Evolutionary conservation across 192 early-diverging fungal species (phyloP).

Genomic region (Gaertneriomyces semiglobifer): DNA sequence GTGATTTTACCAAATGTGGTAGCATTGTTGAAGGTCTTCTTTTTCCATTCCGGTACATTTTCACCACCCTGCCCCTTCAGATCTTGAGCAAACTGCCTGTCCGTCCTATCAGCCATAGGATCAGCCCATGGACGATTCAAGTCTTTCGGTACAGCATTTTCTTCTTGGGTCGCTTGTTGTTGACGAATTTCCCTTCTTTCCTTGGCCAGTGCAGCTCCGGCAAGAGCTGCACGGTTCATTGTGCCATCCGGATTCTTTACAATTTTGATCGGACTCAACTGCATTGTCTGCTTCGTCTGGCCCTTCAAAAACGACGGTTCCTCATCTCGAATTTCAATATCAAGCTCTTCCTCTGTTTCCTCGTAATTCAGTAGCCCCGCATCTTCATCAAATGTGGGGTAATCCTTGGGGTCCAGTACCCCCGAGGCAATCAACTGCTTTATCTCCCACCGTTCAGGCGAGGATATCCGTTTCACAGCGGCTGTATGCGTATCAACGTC

Average conservation of each 20-base stretch:
- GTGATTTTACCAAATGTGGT: constrained; percentile 93
- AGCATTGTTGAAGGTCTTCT: constrained; percentile 71
- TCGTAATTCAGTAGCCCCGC: constrained; percentile 73
- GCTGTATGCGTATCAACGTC: constrained; percentile 35
- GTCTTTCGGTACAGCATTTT: constrained; percentile 73
- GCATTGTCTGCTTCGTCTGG: constrained; percentile 77
- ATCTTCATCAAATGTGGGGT: constrained; percentile 87
- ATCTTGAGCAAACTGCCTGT: constrained; percentile 91
- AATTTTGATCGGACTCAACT: constrained; percentile 93
- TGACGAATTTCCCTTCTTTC: constrained; percentile 80
- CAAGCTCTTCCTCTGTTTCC: constrained; percentile 91
- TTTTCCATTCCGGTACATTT: constrained; percentile 85
- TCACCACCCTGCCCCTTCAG: constrained; percentile 72
- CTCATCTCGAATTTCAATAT: constrained; percentile 94
- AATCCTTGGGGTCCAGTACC: constrained; percentile 76
- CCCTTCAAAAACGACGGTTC: constrained; percentile 94
- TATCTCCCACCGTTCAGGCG: constrained; percentile 94
- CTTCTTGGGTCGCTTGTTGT: constrained; percentile 49
- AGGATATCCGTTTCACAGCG: constrained; percentile 77
- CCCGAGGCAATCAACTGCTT: constrained; percentile 97
- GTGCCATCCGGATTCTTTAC: constrained; percentile 98
- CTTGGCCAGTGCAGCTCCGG: constrained; percentile 87
- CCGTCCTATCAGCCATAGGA: constrained; percentile 72
- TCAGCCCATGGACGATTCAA: constrained; percentile 89
- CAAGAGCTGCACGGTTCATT: constrained; percentile 90